Evolutionary conservation across 163 green algal genomes (phyloP).

Genomic region (Chlamydomonas reinhardtii): DNA sequence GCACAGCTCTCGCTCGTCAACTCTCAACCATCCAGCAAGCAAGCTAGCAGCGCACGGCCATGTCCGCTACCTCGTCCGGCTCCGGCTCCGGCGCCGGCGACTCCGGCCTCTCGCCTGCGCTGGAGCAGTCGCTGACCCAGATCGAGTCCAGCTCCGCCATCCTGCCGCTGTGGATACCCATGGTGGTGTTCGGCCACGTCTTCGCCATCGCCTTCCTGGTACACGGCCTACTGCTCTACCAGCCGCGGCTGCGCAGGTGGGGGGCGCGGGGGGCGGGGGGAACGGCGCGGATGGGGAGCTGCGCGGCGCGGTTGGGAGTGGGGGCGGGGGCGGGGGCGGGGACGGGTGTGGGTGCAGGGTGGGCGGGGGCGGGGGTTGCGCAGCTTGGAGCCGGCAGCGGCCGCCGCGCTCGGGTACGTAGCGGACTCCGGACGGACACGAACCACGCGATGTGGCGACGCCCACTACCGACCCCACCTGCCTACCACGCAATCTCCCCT

Average conservation of each 20-base stretch:
- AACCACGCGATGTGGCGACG: too few relatives aligned
- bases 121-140: too few relatives aligned
- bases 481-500: too few relatives aligned
- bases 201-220: conserved; percentile 48
- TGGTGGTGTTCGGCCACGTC: conserved; percentile 42
- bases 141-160: conserved; percentile 30
- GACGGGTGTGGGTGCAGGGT: background rate
- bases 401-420: too few relatives aligned
- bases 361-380: background rate
- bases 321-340: background rate
- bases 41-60: too few relatives aligned
- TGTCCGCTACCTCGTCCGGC: too few relatives aligned
- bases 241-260: conserved; percentile 20
- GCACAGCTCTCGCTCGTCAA: too few relatives aligned
- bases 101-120: too few relatives aligned
- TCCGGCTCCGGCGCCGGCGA: too few relatives aligned
- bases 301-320: background rate
- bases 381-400: too few relatives aligned
- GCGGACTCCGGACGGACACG: too few relatives aligned
- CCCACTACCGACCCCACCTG: background rate
- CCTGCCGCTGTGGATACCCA: conserved; percentile 39
- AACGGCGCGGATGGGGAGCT: background rate
- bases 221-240: conserved; percentile 24
- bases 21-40: too few relatives aligned
- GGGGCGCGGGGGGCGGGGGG: background rate